Base-by-base conservation (phyloP, 495 filamentous ascomycete genomes). In the Aspergillus wentii region DNA sequence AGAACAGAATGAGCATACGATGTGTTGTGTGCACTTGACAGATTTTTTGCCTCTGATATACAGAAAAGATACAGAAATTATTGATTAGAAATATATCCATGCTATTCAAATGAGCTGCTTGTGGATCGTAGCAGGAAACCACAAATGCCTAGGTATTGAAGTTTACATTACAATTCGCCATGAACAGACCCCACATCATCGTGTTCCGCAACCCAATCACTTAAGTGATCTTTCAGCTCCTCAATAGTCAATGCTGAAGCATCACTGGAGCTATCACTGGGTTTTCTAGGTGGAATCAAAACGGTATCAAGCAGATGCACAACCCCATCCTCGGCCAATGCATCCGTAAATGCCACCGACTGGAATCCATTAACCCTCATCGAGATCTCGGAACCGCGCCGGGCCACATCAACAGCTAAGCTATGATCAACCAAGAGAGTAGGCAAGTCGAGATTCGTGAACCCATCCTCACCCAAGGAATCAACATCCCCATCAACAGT, bases 281-380 rank as follows among this genome's bases (percentile, higher is more conserved):
- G 5, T 29, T 71, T 74, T 56, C 68, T 74, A 4, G 86, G 86
- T 48, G 88, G 88, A 50, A 94, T 76, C 39, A 94, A 56, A 1
- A 94, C 79, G 31, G 67, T 66, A 29, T 68, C 63, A 6, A 90
- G 61, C 27, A 87, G 78, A 44, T 94, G 88, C 20, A 91, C 65
- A 20, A 86, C 83, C 23, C 89, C 88, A 61, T 94, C 82, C 19
- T 55, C 65, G 1, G 79, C 82, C 29, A 88, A 49, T 7, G 73
- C 81, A 59, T 94, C 86, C 52, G 76, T 59, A 14, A 84, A 56
- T 2, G 63, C 60, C 3, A 91, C 79, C 5, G 45, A 55, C 4
- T 62, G 59, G 36, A 75, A 79, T 13, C 78, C 85, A 58, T 94
- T 91, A 42, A 92, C 68, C 61, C 72, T 74, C 23, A 94, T 82